Evolutionary conservation across 1,139 yeast genomes (phyloP).

Genomic region (Saccharomyces hybrid): DNA sequence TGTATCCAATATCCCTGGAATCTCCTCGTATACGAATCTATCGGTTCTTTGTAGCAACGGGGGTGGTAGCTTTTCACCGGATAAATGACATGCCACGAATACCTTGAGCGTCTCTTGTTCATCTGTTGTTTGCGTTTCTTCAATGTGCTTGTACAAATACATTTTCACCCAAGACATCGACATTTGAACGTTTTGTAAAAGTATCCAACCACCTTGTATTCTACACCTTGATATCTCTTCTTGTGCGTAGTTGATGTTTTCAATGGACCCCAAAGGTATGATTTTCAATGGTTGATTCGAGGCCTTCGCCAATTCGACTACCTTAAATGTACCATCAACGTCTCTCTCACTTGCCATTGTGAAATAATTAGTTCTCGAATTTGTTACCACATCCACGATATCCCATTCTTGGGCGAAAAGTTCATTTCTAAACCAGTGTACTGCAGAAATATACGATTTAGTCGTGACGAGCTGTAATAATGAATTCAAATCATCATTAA

Average conservation of each 20-base stretch:
- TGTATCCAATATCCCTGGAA: constrained; percentile 51
- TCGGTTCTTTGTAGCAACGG: constrained; percentile 37
- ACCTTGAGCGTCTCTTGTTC: not conserved
- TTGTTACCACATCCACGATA: constrained; percentile 1
- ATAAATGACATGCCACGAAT: constrained; percentile 12
- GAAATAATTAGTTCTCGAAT: constrained; percentile 20
- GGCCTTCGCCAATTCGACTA: constrained; percentile 40
- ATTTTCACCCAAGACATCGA: constrained; percentile 55
- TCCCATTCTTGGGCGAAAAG: not conserved
- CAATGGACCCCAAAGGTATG: constrained; percentile 72
- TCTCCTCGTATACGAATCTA: constrained; percentile 40
- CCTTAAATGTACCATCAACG: constrained; percentile 56
- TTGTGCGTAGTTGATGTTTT: constrained; percentile 53
- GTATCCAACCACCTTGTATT: constrained; percentile 53
- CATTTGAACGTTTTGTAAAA: constrained; percentile 77
- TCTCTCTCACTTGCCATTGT: constrained; percentile 56
- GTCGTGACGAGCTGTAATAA: not conserved
- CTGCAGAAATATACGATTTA: constrained; percentile 4
- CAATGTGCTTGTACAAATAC: constrained; percentile 13
- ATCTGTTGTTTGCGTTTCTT: not conserved
- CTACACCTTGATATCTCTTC: constrained; percentile 43
- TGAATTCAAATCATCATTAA: not conserved
- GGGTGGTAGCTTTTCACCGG: constrained; percentile 39
- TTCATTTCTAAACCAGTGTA: constrained; percentile 2
- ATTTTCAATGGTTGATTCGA: constrained; percentile 32